Conservation (phyloP, 805 yeast genomes). For the Grigorovia jiainica region DNA sequence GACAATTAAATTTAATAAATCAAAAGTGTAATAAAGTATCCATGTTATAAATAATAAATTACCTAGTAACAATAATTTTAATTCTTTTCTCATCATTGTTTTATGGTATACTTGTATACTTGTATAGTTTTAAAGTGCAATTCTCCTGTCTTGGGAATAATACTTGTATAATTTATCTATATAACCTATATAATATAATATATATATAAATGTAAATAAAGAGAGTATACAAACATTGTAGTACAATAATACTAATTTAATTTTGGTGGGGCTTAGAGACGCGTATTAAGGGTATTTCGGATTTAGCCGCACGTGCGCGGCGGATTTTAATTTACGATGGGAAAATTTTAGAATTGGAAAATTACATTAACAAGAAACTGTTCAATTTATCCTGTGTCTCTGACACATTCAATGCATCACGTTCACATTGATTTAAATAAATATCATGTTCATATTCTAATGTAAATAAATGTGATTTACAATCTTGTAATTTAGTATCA, state of each 20-base stretch:
- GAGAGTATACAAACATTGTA: no score
- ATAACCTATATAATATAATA: no score
- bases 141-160: no score
- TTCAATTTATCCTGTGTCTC: slow-evolving; percentile 30
- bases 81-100: slow-evolving; percentile 48
- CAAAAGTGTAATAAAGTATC: slow-evolving; percentile 52
- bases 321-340: background rate
- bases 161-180: no score
- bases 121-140: no score
- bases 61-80: slow-evolving; percentile 47
- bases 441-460: slow-evolving; percentile 22
- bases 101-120: background rate
- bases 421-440: slow-evolving; percentile 21
- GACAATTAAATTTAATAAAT: slow-evolving; percentile 57
- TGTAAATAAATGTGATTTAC: slow-evolving; percentile 12
- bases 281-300: background rate
- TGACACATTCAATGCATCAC: slow-evolving; percentile 27
- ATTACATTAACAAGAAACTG: slow-evolving; percentile 9
- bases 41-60: slow-evolving; percentile 45
- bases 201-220: no score
- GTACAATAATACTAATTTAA: no score
- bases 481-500: slow-evolving; percentile 18
- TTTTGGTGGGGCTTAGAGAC: no score
- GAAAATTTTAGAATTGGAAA: no score
- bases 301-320: background rate